These are phyloP conservation scores for Dactylonectria estremocensis DNA, from an alignment of 2,329 filamentous ascomycete species.

Conservation along the genomic window DNA sequence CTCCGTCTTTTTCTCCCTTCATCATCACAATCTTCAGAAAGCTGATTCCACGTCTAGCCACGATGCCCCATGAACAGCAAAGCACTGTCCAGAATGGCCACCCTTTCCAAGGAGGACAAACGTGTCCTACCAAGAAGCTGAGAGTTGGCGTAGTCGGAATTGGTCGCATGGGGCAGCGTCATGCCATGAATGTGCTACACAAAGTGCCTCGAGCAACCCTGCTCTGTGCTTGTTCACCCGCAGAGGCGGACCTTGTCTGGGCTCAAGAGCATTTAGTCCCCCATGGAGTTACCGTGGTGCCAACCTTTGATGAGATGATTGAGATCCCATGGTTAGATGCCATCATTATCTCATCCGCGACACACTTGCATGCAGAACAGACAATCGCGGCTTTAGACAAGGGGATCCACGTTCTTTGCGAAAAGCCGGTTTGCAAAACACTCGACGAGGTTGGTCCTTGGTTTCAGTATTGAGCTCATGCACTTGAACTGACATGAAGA, in stretches of 20 bases:
- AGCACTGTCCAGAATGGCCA: not conserved
- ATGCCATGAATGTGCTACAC: constrained; percentile 20
- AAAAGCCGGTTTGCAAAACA: constrained; percentile 20
- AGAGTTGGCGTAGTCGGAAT: constrained; percentile 18
- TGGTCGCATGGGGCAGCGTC: constrained; percentile 20
- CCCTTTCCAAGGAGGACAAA: not conserved
- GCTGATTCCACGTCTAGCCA: not conserved
- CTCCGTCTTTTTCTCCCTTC: not conserved
- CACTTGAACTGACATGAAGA: not conserved
- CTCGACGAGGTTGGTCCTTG: constrained; percentile 6
- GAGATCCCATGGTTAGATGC: constrained; percentile 20
- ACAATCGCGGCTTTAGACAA: constrained; percentile 10
- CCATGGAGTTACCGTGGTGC: constrained; percentile 8
- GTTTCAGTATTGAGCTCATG: not conserved
- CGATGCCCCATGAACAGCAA: not conserved
- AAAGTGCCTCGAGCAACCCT: constrained; percentile 12
- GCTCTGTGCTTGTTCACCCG: constrained; percentile 15
- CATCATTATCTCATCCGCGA: constrained; percentile 19
- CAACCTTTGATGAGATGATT: constrained; percentile 23
- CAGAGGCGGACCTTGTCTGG: constrained; percentile 15
- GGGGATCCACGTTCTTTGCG: constrained; percentile 20
- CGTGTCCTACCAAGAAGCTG: not conserved
- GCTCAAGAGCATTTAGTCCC: constrained; percentile 10
- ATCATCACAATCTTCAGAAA: not conserved
- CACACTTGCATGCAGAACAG: constrained; percentile 11